Conservation (phyloP, 176 grass and related monocot species). For the Typha latifolia region DNA sequence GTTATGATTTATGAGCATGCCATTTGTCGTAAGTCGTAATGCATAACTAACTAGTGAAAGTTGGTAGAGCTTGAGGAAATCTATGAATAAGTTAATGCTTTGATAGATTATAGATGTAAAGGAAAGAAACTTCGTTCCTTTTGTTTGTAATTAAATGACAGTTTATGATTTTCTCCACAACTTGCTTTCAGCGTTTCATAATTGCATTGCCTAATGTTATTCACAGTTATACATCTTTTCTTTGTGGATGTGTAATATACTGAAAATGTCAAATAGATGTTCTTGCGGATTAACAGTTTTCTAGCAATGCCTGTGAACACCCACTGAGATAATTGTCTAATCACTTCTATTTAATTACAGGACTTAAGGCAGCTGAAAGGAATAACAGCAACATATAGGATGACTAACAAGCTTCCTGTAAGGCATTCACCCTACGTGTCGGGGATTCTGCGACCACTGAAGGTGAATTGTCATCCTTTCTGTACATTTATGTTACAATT, state of each 20-base stretch:
- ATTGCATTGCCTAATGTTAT: too few species aligned
- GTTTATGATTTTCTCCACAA: too few species aligned
- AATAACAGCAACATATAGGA: slow-evolving; percentile 92
- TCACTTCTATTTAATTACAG: slow-evolving; percentile 23
- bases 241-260: background rate
- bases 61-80: too few species aligned
- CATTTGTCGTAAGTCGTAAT: too few species aligned
- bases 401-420: slow-evolving; percentile 94
- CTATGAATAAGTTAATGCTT: too few species aligned
- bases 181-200: too few species aligned
- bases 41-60: too few species aligned
- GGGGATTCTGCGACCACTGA: slow-evolving; percentile 74
- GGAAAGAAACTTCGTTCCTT: too few species aligned
- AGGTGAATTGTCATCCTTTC: slow-evolving; percentile 50
- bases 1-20: too few species aligned
- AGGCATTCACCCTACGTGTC: slow-evolving; percentile 94
- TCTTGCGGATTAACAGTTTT: slow-evolving; percentile 1
- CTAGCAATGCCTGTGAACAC: background rate
- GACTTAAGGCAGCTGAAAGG: slow-evolving; percentile 90
- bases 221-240: background rate
- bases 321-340: background rate
- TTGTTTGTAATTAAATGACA: too few species aligned
- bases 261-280: background rate
- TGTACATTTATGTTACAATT: slow-evolving; percentile 13
- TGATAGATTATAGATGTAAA: too few species aligned